These are phyloP conservation scores for Cantharellus cinnabarinus DNA, from an alignment of 768 basidiomycete species.

Conservation along the genomic window DNA sequence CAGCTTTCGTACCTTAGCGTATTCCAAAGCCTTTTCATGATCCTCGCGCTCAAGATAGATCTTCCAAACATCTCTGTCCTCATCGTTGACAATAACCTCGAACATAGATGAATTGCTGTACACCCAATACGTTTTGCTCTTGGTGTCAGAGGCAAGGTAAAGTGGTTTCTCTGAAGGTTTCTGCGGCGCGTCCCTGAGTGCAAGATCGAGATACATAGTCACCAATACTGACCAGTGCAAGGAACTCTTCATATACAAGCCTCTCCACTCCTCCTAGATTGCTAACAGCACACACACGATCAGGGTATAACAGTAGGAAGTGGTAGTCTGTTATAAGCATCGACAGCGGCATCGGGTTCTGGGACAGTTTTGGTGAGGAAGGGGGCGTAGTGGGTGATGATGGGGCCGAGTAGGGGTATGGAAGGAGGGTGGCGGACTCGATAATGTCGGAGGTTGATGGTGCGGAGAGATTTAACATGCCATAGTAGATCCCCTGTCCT, in stretches of 20 bases:
- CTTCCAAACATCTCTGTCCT: slow-evolving; percentile 89
- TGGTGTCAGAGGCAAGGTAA: slow-evolving; percentile 65
- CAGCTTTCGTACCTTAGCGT: slow-evolving; percentile 44
- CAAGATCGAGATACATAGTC: neutral
- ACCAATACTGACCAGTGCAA: slow-evolving; percentile 41
- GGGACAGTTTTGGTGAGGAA: neutral
- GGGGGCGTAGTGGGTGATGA: slow-evolving; percentile 13
- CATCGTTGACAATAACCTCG: slow-evolving; percentile 68
- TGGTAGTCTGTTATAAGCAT: slow-evolving; percentile 83
- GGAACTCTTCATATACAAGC: slow-evolving; percentile 59
- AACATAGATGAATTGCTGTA: slow-evolving; percentile 78
- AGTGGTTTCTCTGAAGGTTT: slow-evolving; percentile 52
- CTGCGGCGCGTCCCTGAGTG: slow-evolving; percentile 21
- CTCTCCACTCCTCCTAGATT: slow-evolving; percentile 44
- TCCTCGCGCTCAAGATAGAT: slow-evolving; percentile 63
- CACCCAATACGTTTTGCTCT: slow-evolving; percentile 83
- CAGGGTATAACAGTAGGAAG: slow-evolving; percentile 65
- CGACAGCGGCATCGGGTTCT: slow-evolving; percentile 35
- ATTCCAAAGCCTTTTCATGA: slow-evolving; percentile 58
- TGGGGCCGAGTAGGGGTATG: slow-evolving; percentile 34
- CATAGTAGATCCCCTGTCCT: slow-evolving; percentile 78
- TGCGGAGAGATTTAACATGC: slow-evolving; percentile 43
- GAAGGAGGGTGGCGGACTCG: slow-evolving; percentile 57
- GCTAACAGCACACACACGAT: slow-evolving; percentile 59
- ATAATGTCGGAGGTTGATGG: slow-evolving; percentile 39